These are phyloP conservation scores for Solanum appendiculatum DNA, from an alignment of 257 asterid genomes.

Conservation along the genomic window DNA sequence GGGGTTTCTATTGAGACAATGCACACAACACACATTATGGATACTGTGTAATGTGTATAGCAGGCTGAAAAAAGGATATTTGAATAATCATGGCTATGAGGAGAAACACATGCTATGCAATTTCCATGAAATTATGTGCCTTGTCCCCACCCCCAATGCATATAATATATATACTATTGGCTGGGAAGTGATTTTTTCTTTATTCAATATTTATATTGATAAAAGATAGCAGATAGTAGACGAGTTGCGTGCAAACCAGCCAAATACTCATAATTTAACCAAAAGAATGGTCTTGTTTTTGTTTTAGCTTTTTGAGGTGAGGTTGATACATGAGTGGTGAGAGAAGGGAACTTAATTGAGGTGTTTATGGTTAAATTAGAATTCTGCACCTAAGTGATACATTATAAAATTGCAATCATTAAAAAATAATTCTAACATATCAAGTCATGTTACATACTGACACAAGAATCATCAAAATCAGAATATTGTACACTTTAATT, in stretches of 20 bases:
- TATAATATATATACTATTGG: background rate
- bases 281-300: background rate
- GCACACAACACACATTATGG: background rate
- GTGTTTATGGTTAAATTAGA: background rate
- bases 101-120: background rate
- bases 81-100: background rate
- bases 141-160: background rate
- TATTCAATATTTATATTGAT: background rate
- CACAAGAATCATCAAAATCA: background rate
- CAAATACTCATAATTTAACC: background rate
- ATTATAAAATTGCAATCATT: background rate
- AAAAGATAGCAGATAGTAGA: background rate
- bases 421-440: background rate
- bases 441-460: background rate
- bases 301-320: background rate
- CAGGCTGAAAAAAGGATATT: background rate
- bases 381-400: background rate
- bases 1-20: background rate
- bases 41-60: background rate
- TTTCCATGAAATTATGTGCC: background rate
- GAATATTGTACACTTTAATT: background rate
- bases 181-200: background rate
- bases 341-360: background rate
- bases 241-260: accelerated
- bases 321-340: background rate